A percentile compares a stretch with the other conserved stretches of the same genome.
Evolutionary conservation across 2,329 filamentous ascomycete genomes (phyloP).

Genomic region (Fusarium torulosum): DNA sequence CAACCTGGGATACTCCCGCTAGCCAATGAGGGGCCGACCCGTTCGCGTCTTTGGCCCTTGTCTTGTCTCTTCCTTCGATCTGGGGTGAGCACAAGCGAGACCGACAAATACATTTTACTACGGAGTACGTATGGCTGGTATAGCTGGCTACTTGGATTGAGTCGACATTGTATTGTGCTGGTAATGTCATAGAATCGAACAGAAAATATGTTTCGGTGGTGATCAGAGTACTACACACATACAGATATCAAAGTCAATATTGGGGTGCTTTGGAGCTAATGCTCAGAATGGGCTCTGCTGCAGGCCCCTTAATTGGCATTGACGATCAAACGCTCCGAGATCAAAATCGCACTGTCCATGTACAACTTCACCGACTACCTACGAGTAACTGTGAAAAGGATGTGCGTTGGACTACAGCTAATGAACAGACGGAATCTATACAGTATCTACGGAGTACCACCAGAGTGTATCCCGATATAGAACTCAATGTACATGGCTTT

Average conservation of each 20-base stretch:
- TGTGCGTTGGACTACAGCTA: neutral
- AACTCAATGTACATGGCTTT: neutral
- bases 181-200: conserved; percentile 6
- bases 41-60: conserved; percentile 42
- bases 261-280: conserved; percentile 4
- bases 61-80: conserved; percentile 36
- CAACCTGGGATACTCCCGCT: conserved; percentile 33
- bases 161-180: conserved; percentile 39
- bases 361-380: conserved; percentile 13
- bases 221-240: neutral
- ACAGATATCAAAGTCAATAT: neutral
- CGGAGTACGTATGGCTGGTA: too few relatives aligned
- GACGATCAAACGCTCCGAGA: conserved; percentile 39
- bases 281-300: conserved; percentile 18
- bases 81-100: conserved; percentile 38
- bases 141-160: conserved; percentile 11
- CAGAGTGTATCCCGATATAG: neutral
- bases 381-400: neutral
- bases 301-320: conserved; percentile 40
- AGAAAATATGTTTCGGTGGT: conserved; percentile 16
- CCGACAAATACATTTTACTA: conserved; percentile 33
- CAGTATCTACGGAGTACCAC: neutral
- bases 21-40: conserved; percentile 49
- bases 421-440: neutral
- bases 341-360: conserved; percentile 35